Percentiles rank a stretch among this genome's conserved stretches.
Conservation (phyloP, 805 yeast genomes). For the Candida maltosa region DNA sequence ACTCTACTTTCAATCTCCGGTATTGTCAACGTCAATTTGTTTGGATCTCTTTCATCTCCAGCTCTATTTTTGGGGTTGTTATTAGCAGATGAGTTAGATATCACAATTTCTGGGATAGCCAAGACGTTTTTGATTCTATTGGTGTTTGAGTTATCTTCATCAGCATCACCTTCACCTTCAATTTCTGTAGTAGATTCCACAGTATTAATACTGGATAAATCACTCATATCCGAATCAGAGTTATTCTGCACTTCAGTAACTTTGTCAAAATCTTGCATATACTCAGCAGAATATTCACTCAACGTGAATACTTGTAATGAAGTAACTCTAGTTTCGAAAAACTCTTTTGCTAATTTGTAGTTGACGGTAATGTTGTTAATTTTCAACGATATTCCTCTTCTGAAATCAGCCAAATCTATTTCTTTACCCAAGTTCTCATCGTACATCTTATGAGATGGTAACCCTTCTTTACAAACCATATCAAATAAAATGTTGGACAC, state of each 20-base stretch:
- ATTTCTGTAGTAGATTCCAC: constrained; percentile 12
- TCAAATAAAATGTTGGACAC: constrained; percentile 26
- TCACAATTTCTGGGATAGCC: constrained; percentile 18
- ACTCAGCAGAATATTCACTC: constrained; percentile 37
- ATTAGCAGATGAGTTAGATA: constrained; percentile 22
- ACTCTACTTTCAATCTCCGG: constrained; percentile 37
- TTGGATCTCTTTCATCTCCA: constrained; percentile 19
- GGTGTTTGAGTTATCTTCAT: constrained; percentile 11
- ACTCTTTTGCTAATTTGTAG: constrained; percentile 21
- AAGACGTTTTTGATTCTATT: constrained; percentile 33
- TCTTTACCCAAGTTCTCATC: constrained; percentile 21
- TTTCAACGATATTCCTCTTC: constrained; percentile 34
- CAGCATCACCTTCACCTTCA: constrained; percentile 14
- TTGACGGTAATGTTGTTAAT: constrained; percentile 17
- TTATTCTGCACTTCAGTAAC: constrained; percentile 16
- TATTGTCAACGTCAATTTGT: constrained; percentile 23
- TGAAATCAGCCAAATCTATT: constrained; percentile 32
- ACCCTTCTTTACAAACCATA: constrained; percentile 37
- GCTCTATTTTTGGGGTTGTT: constrained; percentile 5
- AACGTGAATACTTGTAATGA: constrained; percentile 30
- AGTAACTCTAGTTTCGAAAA: constrained; percentile 16
- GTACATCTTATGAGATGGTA: constrained; percentile 28
- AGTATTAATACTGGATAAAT: constrained; percentile 31
- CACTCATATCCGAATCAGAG: constrained; percentile 22
- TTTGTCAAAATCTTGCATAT: constrained; percentile 29